These are phyloP conservation scores for Pontederia crassipes DNA, from an alignment of 176 grass and related monocot genomes.

Conservation along the genomic window DNA sequence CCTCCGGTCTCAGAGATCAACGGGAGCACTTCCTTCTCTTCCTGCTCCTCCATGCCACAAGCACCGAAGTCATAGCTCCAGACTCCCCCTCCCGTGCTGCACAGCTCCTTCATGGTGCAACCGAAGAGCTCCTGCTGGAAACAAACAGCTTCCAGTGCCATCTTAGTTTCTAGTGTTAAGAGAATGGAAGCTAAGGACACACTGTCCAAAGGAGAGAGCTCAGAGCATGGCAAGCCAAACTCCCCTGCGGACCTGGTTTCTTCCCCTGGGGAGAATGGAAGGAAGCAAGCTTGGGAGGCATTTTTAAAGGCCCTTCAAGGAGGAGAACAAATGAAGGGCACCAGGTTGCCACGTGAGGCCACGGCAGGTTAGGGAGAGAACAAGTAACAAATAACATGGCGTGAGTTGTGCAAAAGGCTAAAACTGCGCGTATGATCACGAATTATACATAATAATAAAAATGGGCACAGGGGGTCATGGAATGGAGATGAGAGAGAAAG, in stretches of 20 bases:
- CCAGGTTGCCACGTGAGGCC: not conserved
- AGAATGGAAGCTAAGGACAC: no score
- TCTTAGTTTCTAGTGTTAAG: constrained; percentile 2
- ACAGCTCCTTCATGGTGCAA: constrained; percentile 14
- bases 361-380: not conserved
- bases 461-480: not conserved
- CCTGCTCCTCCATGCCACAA: not conserved
- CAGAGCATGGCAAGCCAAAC: not conserved
- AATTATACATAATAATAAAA: no score
- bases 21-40: not conserved
- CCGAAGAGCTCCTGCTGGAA: constrained; percentile 42
- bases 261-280: not conserved
- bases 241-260: no score
- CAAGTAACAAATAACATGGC: not conserved
- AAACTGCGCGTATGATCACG: no score
- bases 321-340: not conserved
- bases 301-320: not conserved
- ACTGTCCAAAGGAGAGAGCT: not conserved
- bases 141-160: constrained; percentile 65
- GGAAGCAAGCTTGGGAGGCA: not conserved
- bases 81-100: constrained; percentile 23
- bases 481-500: not conserved
- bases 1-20: no score
- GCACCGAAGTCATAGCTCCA: constrained; percentile 15
- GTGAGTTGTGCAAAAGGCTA: not conserved